A percentile compares a stretch with the other conserved stretches of the same genome.
These are phyloP conservation scores for Bombardia bombarda DNA, from an alignment of 495 filamentous ascomycete species.

Conservation along the genomic window DNA sequence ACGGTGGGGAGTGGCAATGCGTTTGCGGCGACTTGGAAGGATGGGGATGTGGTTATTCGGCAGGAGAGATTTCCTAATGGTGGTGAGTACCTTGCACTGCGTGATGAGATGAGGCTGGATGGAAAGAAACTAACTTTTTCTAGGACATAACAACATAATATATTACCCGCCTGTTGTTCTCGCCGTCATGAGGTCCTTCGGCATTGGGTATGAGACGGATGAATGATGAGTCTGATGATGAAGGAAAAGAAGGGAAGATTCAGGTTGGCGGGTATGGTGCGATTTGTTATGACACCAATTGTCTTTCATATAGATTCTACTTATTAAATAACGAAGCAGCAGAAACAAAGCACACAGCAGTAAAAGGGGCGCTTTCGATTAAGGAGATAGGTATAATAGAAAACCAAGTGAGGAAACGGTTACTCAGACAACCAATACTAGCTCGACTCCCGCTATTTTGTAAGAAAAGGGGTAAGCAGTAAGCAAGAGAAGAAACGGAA, in stretches of 20 bases:
- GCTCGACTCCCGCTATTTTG: too few species aligned
- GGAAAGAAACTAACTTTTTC: not conserved
- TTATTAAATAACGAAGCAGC: too few species aligned
- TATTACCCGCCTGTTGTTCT: slow-evolving; percentile 47
- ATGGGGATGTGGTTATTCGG: slow-evolving; percentile 33
- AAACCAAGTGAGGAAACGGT: not conserved
- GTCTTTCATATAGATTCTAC: too few species aligned
- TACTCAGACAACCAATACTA: too few species aligned
- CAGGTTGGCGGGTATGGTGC: too few species aligned
- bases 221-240: not conserved
- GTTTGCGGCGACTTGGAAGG: slow-evolving; percentile 32
- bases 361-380: too few species aligned
- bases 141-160: slow-evolving; percentile 53
- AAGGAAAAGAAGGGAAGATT: too few species aligned
- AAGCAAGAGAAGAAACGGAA: not conserved
- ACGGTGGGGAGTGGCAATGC: slow-evolving; percentile 30
- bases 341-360: too few species aligned
- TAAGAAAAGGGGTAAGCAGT: not conserved
- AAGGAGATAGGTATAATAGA: not conserved
- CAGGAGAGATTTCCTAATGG: slow-evolving; percentile 51
- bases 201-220: not conserved
- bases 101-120: not conserved
- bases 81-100: slow-evolving; percentile 30
- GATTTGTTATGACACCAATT: too few species aligned
- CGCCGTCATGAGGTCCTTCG: slow-evolving; percentile 60